Evolutionary conservation across 495 filamentous ascomycete genomes (phyloP), one percentile per base, ranked within the genome.

Genomic region (Copromyces sp.): DNA sequence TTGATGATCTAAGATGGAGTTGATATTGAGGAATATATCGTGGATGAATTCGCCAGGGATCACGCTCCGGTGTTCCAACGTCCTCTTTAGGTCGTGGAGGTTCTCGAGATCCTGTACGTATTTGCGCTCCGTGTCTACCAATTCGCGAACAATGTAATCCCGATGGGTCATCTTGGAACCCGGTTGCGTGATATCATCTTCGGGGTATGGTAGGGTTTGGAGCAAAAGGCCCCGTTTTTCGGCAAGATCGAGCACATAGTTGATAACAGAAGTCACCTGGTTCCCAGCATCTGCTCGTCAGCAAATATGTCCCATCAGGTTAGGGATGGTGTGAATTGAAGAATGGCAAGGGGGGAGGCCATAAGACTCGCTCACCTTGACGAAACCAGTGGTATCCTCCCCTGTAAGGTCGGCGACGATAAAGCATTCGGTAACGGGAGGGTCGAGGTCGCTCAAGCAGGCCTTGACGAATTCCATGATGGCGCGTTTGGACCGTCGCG

Each of bases 31-130:
- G 83, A 99, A 99, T 75, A 99, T 97, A 78, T 94, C 90, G 82
- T 98, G 95, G 37, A 97, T 90, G 17, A 90, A 87, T 81, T 99
- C 96, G 69, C 95, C 94, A 5, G 94, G 90, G 73, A 98, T 89
- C 42, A 93, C 88, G 47, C 94, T 93, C 68, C 91, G 93, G 76
- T 94, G 90, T 77, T 98, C 93, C 40, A 98, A 83, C 37, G 90
- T 89, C 76, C 93, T 95, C 84, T 98, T 98, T 72, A 98, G 88
- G 69, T 94, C 91, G 78, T 98, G 94, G 20, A 99, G 81, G 74
- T 94, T 94, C 78, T 98, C 95, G 38, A 99, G 85, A 83, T 98
- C 94, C 77, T 98, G 95, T n/a, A 98, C 96, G 75, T 99, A 99
- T 79, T 97, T 96, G 47, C 95, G 90, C 80, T 99, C 95, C 5